Evolutionary conservation across 225 moss, liverwort and hornwort genomes (phyloP).

Genomic region (Straminergon stramineum): DNA sequence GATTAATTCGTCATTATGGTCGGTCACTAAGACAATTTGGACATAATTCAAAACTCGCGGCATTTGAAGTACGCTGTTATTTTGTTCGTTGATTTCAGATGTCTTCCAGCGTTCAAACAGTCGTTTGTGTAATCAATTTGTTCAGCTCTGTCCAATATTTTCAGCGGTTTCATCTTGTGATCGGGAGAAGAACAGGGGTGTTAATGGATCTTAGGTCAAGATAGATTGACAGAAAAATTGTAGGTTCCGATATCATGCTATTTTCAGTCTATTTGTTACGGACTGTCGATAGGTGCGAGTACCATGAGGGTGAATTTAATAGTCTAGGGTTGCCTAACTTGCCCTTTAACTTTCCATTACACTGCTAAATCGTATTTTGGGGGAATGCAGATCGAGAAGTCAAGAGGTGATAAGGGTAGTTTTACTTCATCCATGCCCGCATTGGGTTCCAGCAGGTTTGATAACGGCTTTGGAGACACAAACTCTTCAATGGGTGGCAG

Average conservation of each 20-base stretch:
- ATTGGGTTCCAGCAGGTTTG: conserved; percentile 66
- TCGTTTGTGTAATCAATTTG: neutral
- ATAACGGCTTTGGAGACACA: conserved; percentile 67
- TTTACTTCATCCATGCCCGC: conserved; percentile 51
- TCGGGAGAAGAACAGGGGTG: neutral
- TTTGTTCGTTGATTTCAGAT: neutral
- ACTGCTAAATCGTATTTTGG: neutral
- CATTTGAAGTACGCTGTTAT: neutral
- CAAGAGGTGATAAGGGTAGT: conserved; percentile 59
- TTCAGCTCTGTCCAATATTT: neutral
- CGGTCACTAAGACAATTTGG: neutral
- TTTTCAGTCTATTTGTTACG: neutral
- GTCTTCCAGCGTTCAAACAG: neutral
- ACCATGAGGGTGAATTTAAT: neutral
- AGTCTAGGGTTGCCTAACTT: neutral
- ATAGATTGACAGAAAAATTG: neutral
- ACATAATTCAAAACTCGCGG: neutral
- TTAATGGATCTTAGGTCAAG: neutral
- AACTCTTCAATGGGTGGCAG: conserved; percentile 67
- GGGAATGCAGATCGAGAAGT: conserved; percentile 71
- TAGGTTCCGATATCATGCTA: neutral
- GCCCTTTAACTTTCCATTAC: neutral
- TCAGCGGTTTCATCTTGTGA: neutral
- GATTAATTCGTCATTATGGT: neutral
- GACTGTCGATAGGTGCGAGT: neutral